These are phyloP conservation scores for Fusarium graminum DNA, from an alignment of 2,329 filamentous ascomycete species.

Conservation along the genomic window DNA sequence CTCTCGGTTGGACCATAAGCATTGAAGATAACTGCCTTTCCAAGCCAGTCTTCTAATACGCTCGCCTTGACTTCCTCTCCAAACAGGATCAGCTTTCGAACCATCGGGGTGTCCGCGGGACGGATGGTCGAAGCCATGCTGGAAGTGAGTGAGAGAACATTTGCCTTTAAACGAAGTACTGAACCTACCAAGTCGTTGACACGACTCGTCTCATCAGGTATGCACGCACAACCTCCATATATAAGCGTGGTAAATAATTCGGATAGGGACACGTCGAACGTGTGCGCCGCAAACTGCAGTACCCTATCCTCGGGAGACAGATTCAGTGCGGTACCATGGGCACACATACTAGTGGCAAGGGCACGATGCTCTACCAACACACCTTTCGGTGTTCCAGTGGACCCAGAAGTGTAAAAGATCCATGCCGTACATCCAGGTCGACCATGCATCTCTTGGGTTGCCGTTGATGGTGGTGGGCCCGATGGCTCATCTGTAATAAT, in stretches of 20 bases:
- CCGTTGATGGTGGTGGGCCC: neutral
- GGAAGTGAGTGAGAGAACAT: neutral
- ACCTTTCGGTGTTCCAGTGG: slow-evolving; percentile 7
- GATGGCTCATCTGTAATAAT: neutral
- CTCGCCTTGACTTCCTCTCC: neutral
- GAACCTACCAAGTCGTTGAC: neutral
- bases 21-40: neutral
- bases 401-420: slow-evolving; percentile 11
- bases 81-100: neutral
- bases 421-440: slow-evolving; percentile 1
- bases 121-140: neutral
- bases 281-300: slow-evolving; percentile 1
- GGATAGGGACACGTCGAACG: neutral
- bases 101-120: neutral
- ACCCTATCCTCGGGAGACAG: neutral
- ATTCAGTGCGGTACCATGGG: slow-evolving; percentile 2
- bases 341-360: neutral
- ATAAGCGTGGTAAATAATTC: slow-evolving; percentile 1
- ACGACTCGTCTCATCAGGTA: neutral
- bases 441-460: neutral
- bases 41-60: neutral
- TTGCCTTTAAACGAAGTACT: neutral
- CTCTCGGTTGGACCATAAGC: slow-evolving; percentile 1
- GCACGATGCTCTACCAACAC: slow-evolving; percentile 5
- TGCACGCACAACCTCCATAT: neutral